Evolutionary conservation across 2,329 filamentous ascomycete species (phyloP).

Genomic region (Fusarium sp.): DNA sequence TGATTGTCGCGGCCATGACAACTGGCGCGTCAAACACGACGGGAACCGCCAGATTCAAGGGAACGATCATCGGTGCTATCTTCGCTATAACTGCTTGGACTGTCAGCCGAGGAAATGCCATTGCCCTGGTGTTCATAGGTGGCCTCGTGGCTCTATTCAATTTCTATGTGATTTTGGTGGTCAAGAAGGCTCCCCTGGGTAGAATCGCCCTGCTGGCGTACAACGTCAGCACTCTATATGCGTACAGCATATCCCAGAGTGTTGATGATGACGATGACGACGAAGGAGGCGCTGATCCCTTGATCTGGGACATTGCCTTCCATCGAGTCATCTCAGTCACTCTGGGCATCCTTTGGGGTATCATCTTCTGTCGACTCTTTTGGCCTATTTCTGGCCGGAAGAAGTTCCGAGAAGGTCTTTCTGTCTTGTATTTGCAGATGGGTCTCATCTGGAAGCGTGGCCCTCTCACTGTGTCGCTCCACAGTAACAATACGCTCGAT

Average conservation of each 20-base stretch:
- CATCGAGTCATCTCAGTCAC: slow-evolving; percentile 89
- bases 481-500: slow-evolving; percentile 63
- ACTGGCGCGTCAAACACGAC: slow-evolving; percentile 96
- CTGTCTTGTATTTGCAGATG: slow-evolving; percentile 92
- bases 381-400: slow-evolving; percentile 92
- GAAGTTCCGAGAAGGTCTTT: slow-evolving; percentile 88
- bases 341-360: slow-evolving; percentile 87
- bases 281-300: slow-evolving; percentile 81
- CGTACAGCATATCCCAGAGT: slow-evolving; percentile 83
- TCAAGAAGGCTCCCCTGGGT: slow-evolving; percentile 86
- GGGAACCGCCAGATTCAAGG: slow-evolving; percentile 82
- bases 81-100: slow-evolving; percentile 82
- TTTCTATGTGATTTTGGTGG: slow-evolving; percentile 87
- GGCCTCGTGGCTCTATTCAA: slow-evolving; percentile 82
- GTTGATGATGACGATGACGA: slow-evolving; percentile 86
- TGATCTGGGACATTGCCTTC: slow-evolving; percentile 85
- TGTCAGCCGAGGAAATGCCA: slow-evolving; percentile 74
- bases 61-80: slow-evolving; percentile 80
- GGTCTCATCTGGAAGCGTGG: slow-evolving; percentile 96
- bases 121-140: slow-evolving; percentile 79
- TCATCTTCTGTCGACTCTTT: slow-evolving; percentile 85
- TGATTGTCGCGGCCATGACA: slow-evolving; percentile 98
- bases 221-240: slow-evolving; percentile 93
- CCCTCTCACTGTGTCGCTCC: slow-evolving; percentile 76
- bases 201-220: slow-evolving; percentile 95